Conservation (phyloP, 345 rosid genomes). For the Leavenworthia alabamica region DNA sequence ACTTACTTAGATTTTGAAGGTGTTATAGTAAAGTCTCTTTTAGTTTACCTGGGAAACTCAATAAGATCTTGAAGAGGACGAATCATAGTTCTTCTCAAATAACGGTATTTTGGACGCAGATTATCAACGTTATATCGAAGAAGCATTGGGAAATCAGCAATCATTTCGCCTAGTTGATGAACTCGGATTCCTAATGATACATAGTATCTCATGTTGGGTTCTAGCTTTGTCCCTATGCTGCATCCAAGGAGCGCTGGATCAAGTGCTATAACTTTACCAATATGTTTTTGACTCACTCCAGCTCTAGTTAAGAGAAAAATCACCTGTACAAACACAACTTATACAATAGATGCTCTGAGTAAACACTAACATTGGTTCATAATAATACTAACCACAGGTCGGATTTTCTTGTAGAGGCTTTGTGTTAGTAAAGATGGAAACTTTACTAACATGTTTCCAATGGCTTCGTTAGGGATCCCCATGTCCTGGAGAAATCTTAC, state of each 20-base stretch:
- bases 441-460: constrained; percentile 87
- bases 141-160: constrained; percentile 84
- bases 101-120: constrained; percentile 72
- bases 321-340: constrained; percentile 38
- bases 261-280: constrained; percentile 70
- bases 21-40: background rate
- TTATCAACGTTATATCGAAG: constrained; percentile 65
- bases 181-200: constrained; percentile 65
- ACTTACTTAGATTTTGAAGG: background rate
- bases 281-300: constrained; percentile 64
- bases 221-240: constrained; percentile 67
- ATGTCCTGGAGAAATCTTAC: constrained; percentile 73
- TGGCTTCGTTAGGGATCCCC: constrained; percentile 72
- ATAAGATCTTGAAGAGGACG: constrained; percentile 77
- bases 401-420: constrained; percentile 80
- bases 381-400: constrained; percentile 69
- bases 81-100: constrained; percentile 76
- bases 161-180: constrained; percentile 67
- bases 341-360: background rate
- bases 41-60: constrained; percentile 71
- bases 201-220: constrained; percentile 63
- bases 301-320: constrained; percentile 80
- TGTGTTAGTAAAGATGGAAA: constrained; percentile 73
- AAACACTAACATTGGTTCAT: background rate
- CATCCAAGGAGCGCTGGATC: constrained; percentile 90